These are phyloP conservation scores for Rickenella mellea DNA, from an alignment of 768 basidiomycete species.

Conservation along the genomic window DNA sequence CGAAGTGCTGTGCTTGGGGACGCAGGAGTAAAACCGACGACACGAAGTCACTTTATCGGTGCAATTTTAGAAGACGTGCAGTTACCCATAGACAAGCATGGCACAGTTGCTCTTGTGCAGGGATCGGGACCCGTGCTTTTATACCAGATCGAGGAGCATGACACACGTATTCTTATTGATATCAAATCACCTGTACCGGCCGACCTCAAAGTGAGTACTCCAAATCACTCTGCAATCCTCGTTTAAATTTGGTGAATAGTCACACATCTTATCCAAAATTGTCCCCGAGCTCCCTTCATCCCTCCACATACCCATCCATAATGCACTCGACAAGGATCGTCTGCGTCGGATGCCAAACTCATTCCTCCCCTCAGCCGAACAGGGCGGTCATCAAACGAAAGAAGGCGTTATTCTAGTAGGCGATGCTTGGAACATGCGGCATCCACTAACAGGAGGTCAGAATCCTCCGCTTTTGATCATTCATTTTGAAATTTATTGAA, in stretches of 20 bases:
- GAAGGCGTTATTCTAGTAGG: conserved; percentile 80
- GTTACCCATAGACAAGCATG: conserved; percentile 67
- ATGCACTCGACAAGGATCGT: conserved; percentile 69
- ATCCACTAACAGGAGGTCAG: conserved; percentile 78
- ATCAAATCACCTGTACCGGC: conserved; percentile 76
- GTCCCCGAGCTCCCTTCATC: conserved; percentile 73
- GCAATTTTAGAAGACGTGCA: conserved; percentile 68
- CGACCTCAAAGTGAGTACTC: conserved; percentile 56
- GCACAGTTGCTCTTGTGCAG: conserved; percentile 76
- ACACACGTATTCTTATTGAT: conserved; percentile 92
- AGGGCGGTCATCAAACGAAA: conserved; percentile 38
- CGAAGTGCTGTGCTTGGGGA: conserved; percentile 54
- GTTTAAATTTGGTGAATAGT: conserved; percentile 1
- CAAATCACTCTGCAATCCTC: not conserved
- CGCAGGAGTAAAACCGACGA: conserved; percentile 36
- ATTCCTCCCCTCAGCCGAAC: conserved; percentile 75
- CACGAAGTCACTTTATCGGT: conserved; percentile 78
- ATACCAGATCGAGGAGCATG: conserved; percentile 83
- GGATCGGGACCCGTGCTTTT: conserved; percentile 82
- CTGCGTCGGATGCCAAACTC: conserved; percentile 93
- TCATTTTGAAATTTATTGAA: too few relatives aligned
- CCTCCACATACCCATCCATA: conserved; percentile 54
- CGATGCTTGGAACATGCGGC: conserved; percentile 98
- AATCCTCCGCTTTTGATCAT: not conserved
- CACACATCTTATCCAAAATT: conserved; percentile 64